Evolutionary conservation across 2,329 filamentous ascomycete species (phyloP).

Genomic region (Thermomyces lanuginosus): DNA sequence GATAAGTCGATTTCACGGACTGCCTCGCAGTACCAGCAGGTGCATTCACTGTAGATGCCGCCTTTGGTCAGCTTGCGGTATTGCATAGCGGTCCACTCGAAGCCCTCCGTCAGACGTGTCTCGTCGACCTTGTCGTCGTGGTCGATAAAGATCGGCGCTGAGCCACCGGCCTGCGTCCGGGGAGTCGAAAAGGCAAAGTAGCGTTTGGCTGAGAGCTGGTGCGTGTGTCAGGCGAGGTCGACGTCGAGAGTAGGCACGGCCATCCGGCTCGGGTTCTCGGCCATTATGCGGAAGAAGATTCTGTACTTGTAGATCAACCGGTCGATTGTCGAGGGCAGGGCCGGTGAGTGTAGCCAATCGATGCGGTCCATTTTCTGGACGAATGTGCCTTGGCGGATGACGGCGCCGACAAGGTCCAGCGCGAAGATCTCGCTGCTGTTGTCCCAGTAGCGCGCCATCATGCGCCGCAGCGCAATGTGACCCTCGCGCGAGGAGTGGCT

Average conservation of each 20-base stretch:
- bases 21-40: constrained; percentile 72
- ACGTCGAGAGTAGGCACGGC: constrained; percentile 23
- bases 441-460: constrained; percentile 31
- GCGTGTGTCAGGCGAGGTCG: constrained; percentile 44
- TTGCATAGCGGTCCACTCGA: constrained; percentile 54
- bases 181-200: constrained; percentile 46
- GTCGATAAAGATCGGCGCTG: constrained; percentile 49
- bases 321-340: constrained; percentile 45
- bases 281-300: constrained; percentile 30
- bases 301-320: constrained; percentile 43
- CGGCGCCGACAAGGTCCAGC: constrained; percentile 26
- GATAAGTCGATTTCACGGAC: constrained; percentile 41
- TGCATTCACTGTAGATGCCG: constrained; percentile 59
- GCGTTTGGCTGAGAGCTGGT: constrained; percentile 48
- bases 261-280: constrained; percentile 17
- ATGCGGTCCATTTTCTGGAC: constrained; percentile 51
- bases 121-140: constrained; percentile 76
- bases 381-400: constrained; percentile 29
- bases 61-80: constrained; percentile 49
- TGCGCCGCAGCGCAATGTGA: constrained; percentile 21
- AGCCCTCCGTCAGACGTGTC: constrained; percentile 43
- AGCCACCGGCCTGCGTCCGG: constrained; percentile 16
- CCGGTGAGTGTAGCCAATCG: constrained; percentile 62
- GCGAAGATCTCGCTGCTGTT: constrained; percentile 22
- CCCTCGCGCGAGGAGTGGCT: too few relatives aligned